phyloP scores from a whole-genome alignment of 495 filamentous ascomycete genomes.

The Neurospora sp. region DNA sequence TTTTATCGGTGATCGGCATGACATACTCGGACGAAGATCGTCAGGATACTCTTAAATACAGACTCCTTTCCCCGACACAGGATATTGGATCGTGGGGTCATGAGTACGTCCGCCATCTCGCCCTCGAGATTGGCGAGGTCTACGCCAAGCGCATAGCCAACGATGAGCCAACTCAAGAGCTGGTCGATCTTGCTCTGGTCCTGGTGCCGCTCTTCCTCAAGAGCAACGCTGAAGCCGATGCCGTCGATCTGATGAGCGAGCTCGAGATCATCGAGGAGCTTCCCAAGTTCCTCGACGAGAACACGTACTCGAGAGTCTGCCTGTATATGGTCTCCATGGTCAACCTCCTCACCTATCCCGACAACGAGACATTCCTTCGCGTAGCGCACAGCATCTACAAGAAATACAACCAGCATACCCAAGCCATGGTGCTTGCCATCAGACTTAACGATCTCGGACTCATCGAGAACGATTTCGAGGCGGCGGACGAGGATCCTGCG shows the following conservation, averaged over 20 bases:
- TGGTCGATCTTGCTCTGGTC: constrained; percentile 68
- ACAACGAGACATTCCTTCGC: constrained; percentile 87
- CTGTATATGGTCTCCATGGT: constrained; percentile 99
- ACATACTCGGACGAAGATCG: constrained; percentile 96
- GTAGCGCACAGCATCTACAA: constrained; percentile 90
- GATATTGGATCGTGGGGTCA: constrained; percentile 98
- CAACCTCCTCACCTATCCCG: constrained; percentile 89
- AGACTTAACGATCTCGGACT: constrained; percentile 77
- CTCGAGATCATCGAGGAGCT: constrained; percentile 93
- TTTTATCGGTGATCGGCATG: constrained; percentile 96
- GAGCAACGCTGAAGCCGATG: constrained; percentile 96
- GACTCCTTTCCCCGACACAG: constrained; percentile 76
- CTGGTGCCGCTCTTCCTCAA: constrained; percentile 92
- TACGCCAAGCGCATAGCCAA: constrained; percentile 59
- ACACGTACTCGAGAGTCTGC: constrained; percentile 87
- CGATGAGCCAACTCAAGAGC: constrained; percentile 56
- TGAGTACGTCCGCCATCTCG: constrained; percentile 94
- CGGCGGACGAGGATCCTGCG: constrained; percentile 60
- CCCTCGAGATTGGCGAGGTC: constrained; percentile 90
- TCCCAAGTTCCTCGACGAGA: constrained; percentile 80
- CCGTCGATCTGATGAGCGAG: constrained; percentile 92
- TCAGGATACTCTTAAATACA: constrained; percentile 90
- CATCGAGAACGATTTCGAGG: constrained; percentile 67
- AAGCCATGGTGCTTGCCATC: constrained; percentile 90
- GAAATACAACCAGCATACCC: constrained; percentile 78